Conservation (phyloP, 1,284 basidiomycete species). For the Inonotus obliquus region DNA sequence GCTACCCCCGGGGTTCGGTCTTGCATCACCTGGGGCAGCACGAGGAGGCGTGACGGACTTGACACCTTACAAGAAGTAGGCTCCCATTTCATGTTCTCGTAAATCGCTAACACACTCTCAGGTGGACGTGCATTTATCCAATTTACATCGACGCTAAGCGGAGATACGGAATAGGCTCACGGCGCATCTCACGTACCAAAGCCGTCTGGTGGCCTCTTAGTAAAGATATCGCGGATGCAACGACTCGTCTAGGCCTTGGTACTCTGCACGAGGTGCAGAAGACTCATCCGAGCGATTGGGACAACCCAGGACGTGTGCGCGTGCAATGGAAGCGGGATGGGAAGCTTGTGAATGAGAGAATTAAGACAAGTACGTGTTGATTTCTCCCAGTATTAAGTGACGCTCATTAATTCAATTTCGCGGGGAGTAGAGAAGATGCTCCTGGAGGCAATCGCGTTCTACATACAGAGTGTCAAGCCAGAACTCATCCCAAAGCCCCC, state of each 20-base stretch:
- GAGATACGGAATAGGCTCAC: conserved; percentile 75
- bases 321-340: conserved; percentile 88
- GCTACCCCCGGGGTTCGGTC: conserved; percentile 21
- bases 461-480: conserved; percentile 73
- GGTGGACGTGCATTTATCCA: conserved; percentile 94
- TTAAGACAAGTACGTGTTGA: conserved; percentile 72
- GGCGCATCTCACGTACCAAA: conserved; percentile 76
- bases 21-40: conserved; percentile 24
- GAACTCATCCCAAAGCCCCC: conserved; percentile 63
- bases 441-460: conserved; percentile 67
- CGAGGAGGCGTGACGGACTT: conserved; percentile 52
- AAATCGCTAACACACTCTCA: conserved; percentile 28
- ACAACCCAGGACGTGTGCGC: conserved; percentile 90
- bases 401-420: background rate
- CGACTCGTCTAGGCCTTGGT: conserved; percentile 69
- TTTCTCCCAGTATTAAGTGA: background rate
- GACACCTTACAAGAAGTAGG: conserved; percentile 73
- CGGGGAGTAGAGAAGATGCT: conserved; percentile 71
- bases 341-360: conserved; percentile 59
- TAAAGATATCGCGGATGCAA: conserved; percentile 86
- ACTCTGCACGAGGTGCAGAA: conserved; percentile 87
- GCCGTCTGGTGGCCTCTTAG: conserved; percentile 94
- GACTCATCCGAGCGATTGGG: conserved; percentile 93
- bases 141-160: conserved; percentile 96
- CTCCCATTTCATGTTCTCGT: background rate